A percentile compares a stretch with the other conserved stretches of the same genome.
These are phyloP conservation scores for Phlegmacium glaucopus DNA, from an alignment of 768 basidiomycete genomes.

Conservation along the genomic window DNA sequence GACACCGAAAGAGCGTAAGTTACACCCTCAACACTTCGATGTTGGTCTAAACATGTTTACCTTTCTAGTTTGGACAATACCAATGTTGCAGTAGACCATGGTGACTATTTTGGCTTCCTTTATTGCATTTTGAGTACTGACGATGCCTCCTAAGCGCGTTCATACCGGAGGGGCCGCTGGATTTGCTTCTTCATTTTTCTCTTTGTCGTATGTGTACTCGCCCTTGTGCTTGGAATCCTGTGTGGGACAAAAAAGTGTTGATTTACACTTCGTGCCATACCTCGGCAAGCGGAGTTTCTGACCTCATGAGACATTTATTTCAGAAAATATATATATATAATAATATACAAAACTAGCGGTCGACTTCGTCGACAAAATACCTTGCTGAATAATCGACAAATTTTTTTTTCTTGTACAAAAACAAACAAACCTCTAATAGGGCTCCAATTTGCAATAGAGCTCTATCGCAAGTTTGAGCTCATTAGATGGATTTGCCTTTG, in stretches of 20 bases:
- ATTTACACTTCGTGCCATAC: no score
- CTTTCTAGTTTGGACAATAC: conserved; percentile 55
- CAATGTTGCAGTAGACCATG: conserved; percentile 60
- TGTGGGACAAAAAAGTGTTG: conserved; percentile 26
- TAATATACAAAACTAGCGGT: no score
- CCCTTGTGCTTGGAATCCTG: conserved; percentile 51
- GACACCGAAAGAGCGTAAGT: conserved; percentile 74
- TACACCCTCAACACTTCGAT: background rate
- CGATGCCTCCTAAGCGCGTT: conserved; percentile 25
- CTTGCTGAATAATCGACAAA: no score
- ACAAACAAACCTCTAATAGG: no score
- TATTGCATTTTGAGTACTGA: conserved; percentile 7
- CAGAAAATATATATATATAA: no score
- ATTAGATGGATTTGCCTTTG: no score
- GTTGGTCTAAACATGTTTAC: conserved; percentile 1
- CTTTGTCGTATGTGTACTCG: conserved; percentile 53
- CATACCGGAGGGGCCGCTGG: conserved; percentile 80
- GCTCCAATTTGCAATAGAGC: no score
- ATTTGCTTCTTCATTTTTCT: conserved; percentile 74
- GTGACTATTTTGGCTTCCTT: conserved; percentile 16
- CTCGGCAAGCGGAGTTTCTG: no score
- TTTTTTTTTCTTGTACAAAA: no score
- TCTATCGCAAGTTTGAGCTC: no score
- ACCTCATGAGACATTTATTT: no score
- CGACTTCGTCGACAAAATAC: no score